phyloP scores from a whole-genome alignment of 371 early-diverging fungal species.

The Thermomucor indicae-seudaticae region DNA sequence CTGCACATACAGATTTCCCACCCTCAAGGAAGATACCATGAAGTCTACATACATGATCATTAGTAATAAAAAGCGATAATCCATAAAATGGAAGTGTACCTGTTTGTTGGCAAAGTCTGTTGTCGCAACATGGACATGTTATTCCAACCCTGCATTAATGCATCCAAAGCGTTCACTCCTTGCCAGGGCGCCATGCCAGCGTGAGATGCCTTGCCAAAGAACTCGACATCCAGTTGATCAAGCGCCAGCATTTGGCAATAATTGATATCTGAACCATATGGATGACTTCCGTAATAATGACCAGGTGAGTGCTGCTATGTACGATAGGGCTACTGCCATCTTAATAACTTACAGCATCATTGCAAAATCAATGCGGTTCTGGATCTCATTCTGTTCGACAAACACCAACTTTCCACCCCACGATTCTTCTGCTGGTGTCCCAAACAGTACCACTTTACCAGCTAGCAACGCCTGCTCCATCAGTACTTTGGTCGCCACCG shows the following conservation, averaged over 20 bases:
- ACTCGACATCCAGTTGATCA: constrained; percentile 44
- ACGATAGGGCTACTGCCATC: no score
- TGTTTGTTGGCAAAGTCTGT: constrained; percentile 55
- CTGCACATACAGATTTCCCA: constrained; percentile 53
- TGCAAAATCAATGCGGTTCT: constrained; percentile 53
- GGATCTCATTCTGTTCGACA: constrained; percentile 56
- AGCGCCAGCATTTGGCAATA: constrained; percentile 38
- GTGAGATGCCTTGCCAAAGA: constrained; percentile 60
- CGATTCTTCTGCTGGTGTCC: constrained; percentile 79
- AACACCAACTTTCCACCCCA: constrained; percentile 68
- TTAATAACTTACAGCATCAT: constrained; percentile 63
- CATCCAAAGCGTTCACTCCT: constrained; percentile 75
- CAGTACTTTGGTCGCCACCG: constrained; percentile 51
- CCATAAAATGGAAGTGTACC: constrained; percentile 13
- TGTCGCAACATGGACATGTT: constrained; percentile 66
- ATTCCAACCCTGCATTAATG: constrained; percentile 55
- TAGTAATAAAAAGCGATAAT: not conserved
- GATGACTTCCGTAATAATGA: constrained; percentile 13
- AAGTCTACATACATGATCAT: constrained; percentile 27
- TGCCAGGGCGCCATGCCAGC: constrained; percentile 55
- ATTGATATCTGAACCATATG: constrained; percentile 21
- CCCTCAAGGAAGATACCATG: constrained; percentile 74
- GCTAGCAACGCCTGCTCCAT: constrained; percentile 45
- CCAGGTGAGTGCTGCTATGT: no score
- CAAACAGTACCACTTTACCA: constrained; percentile 67